Conservation (phyloP, 768 basidiomycete genomes). For the Pulveroboletus ravenelii region DNA sequence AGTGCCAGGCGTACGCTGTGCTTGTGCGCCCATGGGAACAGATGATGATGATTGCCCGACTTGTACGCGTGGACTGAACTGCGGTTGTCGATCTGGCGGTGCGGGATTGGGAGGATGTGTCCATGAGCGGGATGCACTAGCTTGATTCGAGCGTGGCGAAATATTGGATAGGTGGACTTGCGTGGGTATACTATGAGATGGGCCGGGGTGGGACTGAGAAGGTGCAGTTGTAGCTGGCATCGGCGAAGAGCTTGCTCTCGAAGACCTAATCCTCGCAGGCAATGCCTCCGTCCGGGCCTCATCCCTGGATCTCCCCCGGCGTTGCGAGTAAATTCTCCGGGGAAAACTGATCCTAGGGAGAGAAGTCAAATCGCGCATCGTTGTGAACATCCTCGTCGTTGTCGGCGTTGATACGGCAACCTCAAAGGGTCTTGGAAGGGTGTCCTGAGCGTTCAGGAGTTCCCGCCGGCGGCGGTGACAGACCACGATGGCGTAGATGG, state of each 20-base stretch:
- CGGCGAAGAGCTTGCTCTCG: neutral
- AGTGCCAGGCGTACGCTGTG: neutral
- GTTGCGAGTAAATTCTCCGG: neutral
- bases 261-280: neutral
- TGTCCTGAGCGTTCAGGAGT: constrained; percentile 18
- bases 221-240: neutral
- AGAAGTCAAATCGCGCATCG: neutral
- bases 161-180: constrained; percentile 4
- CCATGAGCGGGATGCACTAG: constrained; percentile 1
- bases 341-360: constrained; percentile 1
- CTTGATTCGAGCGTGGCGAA: neutral
- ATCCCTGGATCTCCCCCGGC: neutral
- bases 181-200: neutral
- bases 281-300: neutral
- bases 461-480: constrained; percentile 11
- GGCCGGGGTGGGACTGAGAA: neutral
- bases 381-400: neutral
- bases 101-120: neutral
- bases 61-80: neutral
- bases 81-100: neutral
- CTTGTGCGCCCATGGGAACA: neutral
- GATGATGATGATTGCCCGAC: neutral
- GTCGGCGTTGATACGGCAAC: constrained; percentile 8
- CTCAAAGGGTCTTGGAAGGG: constrained; percentile 25
- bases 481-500: constrained; percentile 16